A percentile compares a stretch with the other conserved stretches of the same genome.
These are phyloP conservation scores for Ophiostoma quercus DNA, from an alignment of 2,329 filamentous ascomycete genomes.

Conservation along the genomic window DNA sequence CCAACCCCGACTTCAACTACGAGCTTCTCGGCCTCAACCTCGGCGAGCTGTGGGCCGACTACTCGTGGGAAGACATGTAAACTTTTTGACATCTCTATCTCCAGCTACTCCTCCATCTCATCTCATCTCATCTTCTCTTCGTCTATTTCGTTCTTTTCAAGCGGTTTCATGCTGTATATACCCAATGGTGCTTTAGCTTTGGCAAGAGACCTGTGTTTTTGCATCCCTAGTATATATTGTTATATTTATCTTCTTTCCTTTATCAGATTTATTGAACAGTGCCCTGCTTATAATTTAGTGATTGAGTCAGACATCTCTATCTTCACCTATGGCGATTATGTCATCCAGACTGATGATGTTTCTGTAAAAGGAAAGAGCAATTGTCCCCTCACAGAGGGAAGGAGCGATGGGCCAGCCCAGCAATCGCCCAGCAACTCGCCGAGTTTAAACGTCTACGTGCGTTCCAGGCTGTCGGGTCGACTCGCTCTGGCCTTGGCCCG, in stretches of 20 bases:
- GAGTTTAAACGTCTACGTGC: neutral
- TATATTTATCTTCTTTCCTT: neutral
- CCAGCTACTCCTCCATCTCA: neutral
- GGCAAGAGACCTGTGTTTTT: neutral
- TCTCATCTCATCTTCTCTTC: too few species aligned
- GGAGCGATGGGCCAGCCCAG: neutral
- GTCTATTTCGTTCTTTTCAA: neutral
- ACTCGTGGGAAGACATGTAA: constrained; percentile 28
- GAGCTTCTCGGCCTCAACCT: constrained; percentile 29
- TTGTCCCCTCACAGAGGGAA: neutral
- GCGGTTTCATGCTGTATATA: neutral
- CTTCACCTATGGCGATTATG: neutral
- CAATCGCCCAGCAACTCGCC: constrained; percentile 10
- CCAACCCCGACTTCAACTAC: constrained; percentile 29
- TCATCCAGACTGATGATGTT: neutral
- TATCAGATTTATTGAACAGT: neutral
- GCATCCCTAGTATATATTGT: constrained; percentile 8
- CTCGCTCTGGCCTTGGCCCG: neutral
- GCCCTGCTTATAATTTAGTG: too few species aligned
- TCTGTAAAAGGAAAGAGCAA: constrained; percentile 3
- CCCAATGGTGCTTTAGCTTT: neutral
- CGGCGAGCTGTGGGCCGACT: constrained; percentile 30
- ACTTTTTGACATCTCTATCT: neutral
- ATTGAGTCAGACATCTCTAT: neutral
- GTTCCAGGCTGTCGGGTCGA: neutral